Base-by-base conservation (phyloP, 768 basidiomycete genomes). In the Trametes coccinea region DNA sequence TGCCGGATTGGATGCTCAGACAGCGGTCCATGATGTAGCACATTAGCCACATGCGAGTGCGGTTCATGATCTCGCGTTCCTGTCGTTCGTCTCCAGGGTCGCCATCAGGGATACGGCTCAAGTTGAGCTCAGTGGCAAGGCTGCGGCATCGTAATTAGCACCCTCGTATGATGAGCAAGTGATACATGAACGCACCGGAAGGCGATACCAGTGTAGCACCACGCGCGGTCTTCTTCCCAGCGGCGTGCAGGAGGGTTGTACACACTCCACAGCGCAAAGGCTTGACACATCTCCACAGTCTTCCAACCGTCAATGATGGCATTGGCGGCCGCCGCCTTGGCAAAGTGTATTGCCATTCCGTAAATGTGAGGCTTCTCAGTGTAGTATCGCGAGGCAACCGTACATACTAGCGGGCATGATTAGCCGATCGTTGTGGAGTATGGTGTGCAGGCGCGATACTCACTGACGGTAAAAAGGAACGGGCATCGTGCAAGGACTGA, bases 221-320 rank as follows among this genome's bases (percentile, higher is more conserved):
- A 90, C 63, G 86, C 87, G 31, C 86, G 77, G 69, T 89, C 88
- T 67, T 91, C 88, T 48, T 83, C 82, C 80, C 84, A 90, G 57
- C 80, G 82, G 61, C 82, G 82, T 61, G 83, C 82, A 0, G 87
- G 85, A 7, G 82, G 75, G 17, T 84, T 81, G 71, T 88, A 88
- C 7, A 84, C 81, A 39, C 84, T 81, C 75, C 88, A 77, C 33
- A 93, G 72, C 16, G 90, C 73, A 69, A 88, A 92, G 17, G 90
- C 90, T 70, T 93, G 91, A 60, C 86, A 87, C 59, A 88, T 83
- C 69, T 93, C 91, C n/a, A 92, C 81, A 60, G 83, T 86, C 69
- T 83, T 83, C 64, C 79, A 78, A 5, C 85, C 85, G 59, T 87
- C 83, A 11, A 85, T 78, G 53, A 88, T 76, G 2, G 84, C 79